A percentile compares a stretch with the other conserved stretches of the same genome.
Evolutionary conservation across 345 rosid genomes (phyloP).

Genomic region (Streptanthus diversifolius): DNA sequence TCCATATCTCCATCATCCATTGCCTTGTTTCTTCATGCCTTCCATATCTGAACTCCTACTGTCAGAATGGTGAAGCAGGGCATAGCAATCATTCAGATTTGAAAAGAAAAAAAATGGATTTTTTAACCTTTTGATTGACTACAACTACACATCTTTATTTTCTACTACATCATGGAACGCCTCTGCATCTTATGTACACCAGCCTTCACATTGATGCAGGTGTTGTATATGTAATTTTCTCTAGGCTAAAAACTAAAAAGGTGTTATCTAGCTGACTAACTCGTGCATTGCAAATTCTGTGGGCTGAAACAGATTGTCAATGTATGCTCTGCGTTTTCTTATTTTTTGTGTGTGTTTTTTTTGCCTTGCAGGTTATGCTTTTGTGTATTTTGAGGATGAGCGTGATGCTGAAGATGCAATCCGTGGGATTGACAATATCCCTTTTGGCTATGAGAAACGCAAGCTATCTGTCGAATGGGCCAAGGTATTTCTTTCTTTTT

Average conservation of each 20-base stretch:
- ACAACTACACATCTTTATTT: conserved; percentile 55
- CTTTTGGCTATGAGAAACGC: conserved; percentile 76
- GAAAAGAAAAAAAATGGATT: conserved; percentile 49
- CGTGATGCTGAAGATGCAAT: conserved; percentile 87
- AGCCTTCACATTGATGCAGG: conserved; percentile 78
- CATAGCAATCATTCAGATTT: conserved; percentile 64
- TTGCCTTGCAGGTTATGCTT: conserved; percentile 68
- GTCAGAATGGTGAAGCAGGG: conserved; percentile 68
- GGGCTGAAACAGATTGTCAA: neutral
- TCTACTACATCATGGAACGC: conserved; percentile 73
- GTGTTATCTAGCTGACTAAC: neutral
- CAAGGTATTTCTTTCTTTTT: conserved; percentile 39
- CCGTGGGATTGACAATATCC: conserved; percentile 54
- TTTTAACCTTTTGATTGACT: conserved; percentile 41
- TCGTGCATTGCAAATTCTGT: neutral
- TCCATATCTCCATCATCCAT: conserved; percentile 9
- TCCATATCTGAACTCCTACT: conserved; percentile 59
- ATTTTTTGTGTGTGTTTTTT: neutral
- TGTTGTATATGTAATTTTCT: conserved; percentile 44
- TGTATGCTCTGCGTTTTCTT: conserved; percentile 5
- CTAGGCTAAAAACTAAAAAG: conserved; percentile 26
- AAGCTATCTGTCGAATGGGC: conserved; percentile 86
- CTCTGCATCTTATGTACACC: conserved; percentile 69
- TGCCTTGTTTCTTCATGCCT: conserved; percentile 49
- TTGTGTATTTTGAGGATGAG: conserved; percentile 85